Evolutionary conservation across 352 stramenopile genomes (phyloP).

Genomic region (Pythium brachiatum): DNA sequence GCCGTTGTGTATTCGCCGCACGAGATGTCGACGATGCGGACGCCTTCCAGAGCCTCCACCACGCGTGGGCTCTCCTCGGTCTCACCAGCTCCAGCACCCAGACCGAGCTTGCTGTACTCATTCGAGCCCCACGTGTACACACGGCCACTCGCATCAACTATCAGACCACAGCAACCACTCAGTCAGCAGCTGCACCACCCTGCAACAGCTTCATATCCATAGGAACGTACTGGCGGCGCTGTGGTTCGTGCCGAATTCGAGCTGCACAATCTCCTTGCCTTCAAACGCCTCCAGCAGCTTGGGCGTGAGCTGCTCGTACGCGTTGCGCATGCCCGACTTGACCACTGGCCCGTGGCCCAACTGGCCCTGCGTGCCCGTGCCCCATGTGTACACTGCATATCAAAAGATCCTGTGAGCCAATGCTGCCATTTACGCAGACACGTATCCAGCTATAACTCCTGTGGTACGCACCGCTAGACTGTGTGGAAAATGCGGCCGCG

Average conservation of each 20-base stretch:
- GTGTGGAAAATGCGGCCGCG: slow-evolving; percentile 42
- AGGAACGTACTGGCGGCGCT: slow-evolving; percentile 67
- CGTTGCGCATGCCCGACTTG: slow-evolving; percentile 81
- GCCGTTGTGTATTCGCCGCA: slow-evolving; percentile 87
- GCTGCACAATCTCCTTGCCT: slow-evolving; percentile 53
- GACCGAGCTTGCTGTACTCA: slow-evolving; percentile 85
- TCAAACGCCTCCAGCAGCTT: slow-evolving; percentile 69
- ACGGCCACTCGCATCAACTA: slow-evolving; percentile 67
- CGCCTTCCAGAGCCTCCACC: slow-evolving; percentile 65
- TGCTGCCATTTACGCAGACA: neutral
- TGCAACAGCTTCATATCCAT: neutral
- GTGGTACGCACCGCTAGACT: slow-evolving; percentile 56
- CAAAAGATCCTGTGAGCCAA: neutral
- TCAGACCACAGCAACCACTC: neutral
- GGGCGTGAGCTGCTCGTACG: slow-evolving; percentile 83
- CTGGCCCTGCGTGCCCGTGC: slow-evolving; percentile 81
- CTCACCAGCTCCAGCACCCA: slow-evolving; percentile 43
- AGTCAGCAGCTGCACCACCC: neutral
- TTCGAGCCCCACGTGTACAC: slow-evolving; percentile 88
- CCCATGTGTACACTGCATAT: slow-evolving; percentile 76
- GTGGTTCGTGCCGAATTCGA: slow-evolving; percentile 78
- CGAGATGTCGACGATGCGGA: slow-evolving; percentile 81
- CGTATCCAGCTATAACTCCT: neutral
- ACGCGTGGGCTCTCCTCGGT: slow-evolving; percentile 51
- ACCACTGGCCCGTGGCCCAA: slow-evolving; percentile 76